These are phyloP conservation scores for Rhynchosporium agropyri DNA, from an alignment of 2,329 filamentous ascomycete species.

Conservation along the genomic window DNA sequence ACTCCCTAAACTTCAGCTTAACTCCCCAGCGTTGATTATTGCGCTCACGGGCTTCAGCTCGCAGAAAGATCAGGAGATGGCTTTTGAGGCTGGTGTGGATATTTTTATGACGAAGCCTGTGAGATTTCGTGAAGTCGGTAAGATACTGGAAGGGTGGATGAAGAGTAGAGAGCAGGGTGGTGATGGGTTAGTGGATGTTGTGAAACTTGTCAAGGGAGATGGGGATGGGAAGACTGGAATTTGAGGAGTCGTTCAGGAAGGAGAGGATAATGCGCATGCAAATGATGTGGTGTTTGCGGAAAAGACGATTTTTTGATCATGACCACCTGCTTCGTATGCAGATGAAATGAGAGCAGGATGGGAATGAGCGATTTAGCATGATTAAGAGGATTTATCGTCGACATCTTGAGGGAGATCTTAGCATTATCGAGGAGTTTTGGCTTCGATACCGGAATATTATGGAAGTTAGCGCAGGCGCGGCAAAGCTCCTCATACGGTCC, in stretches of 20 bases:
- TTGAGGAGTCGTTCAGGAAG: too few relatives aligned
- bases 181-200: background rate
- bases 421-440: too few relatives aligned
- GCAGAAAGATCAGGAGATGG: constrained; percentile 50
- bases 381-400: background rate
- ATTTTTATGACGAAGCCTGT: constrained; percentile 57
- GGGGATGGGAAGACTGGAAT: background rate
- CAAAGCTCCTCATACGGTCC: too few relatives aligned
- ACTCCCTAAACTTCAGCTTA: constrained; percentile 42
- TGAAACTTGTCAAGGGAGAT: background rate
- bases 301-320: background rate
- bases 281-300: too few relatives aligned
- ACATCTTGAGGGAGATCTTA: background rate
- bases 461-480: too few relatives aligned
- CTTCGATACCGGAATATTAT: too few relatives aligned
- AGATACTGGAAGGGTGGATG: constrained; percentile 32
- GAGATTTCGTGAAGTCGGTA: constrained; percentile 32
- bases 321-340: too few relatives aligned
- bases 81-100: constrained; percentile 55
- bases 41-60: constrained; percentile 56
- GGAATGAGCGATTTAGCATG: background rate
- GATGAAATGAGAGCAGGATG: background rate
- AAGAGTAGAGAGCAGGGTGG: constrained; percentile 15
- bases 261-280: too few relatives aligned
- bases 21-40: constrained; percentile 48